Conservation (phyloP, 176 grass and related monocot species). For the Alloteropsis semialata region DNA sequence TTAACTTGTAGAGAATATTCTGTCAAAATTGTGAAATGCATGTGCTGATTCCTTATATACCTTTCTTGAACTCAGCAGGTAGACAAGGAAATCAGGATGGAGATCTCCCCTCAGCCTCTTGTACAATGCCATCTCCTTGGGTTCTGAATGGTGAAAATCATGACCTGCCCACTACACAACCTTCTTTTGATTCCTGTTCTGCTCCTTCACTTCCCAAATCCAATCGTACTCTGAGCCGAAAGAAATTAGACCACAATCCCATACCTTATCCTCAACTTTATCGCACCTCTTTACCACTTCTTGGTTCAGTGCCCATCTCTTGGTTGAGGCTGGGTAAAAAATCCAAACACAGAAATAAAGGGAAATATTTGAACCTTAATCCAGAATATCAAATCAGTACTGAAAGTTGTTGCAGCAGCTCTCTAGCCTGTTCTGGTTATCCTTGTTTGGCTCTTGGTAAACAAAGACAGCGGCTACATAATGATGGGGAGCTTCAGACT, state of each 20-base stretch:
- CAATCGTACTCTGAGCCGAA: background rate
- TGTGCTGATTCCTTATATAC: background rate
- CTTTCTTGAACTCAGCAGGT: background rate
- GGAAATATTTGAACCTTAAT: background rate
- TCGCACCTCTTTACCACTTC: background rate
- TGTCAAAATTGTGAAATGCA: background rate
- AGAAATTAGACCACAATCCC: background rate
- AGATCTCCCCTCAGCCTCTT: background rate
- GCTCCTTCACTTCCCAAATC: background rate
- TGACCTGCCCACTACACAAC: background rate
- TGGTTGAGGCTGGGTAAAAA: background rate
- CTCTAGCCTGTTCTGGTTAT: too few species aligned
- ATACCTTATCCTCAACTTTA: background rate
- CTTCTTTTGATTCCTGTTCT: background rate
- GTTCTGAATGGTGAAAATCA: background rate
- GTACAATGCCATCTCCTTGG: background rate
- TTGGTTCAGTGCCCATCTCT: background rate
- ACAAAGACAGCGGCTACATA: background rate
- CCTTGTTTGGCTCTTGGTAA: too few species aligned
- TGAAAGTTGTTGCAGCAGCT: too few species aligned
- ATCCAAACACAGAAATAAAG: background rate
- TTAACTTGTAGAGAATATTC: background rate
- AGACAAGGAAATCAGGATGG: background rate
- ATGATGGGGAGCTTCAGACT: background rate
- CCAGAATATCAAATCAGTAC: background rate